Conservation (phyloP, 139 green algal genomes). For the Tetradesmus obliquus region DNA sequence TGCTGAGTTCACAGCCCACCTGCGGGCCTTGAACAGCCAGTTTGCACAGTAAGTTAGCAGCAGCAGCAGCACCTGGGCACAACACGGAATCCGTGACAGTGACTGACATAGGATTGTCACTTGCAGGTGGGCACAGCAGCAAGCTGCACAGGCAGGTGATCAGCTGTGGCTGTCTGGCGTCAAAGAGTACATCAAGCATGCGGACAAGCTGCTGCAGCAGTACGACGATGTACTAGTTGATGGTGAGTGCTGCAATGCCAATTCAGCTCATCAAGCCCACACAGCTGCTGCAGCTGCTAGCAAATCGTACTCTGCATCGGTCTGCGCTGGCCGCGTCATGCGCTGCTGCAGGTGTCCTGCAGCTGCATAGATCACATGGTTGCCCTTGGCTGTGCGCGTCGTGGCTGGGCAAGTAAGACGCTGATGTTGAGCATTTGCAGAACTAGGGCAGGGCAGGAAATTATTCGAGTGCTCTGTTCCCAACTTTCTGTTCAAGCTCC, state of each 20-base stretch:
- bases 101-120: background rate
- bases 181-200: slow-evolving; percentile 23
- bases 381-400: too few species aligned
- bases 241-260: background rate
- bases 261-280: background rate
- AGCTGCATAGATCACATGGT: too few species aligned
- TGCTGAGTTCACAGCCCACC: slow-evolving; percentile 24
- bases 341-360: too few species aligned
- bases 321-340: too few species aligned
- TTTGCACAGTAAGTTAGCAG: slow-evolving; percentile 37
- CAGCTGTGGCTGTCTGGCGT: slow-evolving; percentile 30
- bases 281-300: background rate
- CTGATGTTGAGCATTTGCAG: too few species aligned
- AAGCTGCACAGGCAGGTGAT: background rate
- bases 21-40: slow-evolving; percentile 34
- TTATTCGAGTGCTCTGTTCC: too few species aligned
- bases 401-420: too few species aligned
- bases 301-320: too few species aligned
- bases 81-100: background rate
- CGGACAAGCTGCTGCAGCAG: slow-evolving; percentile 33
- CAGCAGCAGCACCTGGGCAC: background rate
- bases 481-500: too few species aligned
- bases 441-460: too few species aligned
- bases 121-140: slow-evolving; percentile 40
- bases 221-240: slow-evolving; percentile 21